A percentile compares a stretch with the other conserved stretches of the same genome.
phyloP scores from a whole-genome alignment of 805 yeast species.

The Kluyveromyces siamensis region DNA sequence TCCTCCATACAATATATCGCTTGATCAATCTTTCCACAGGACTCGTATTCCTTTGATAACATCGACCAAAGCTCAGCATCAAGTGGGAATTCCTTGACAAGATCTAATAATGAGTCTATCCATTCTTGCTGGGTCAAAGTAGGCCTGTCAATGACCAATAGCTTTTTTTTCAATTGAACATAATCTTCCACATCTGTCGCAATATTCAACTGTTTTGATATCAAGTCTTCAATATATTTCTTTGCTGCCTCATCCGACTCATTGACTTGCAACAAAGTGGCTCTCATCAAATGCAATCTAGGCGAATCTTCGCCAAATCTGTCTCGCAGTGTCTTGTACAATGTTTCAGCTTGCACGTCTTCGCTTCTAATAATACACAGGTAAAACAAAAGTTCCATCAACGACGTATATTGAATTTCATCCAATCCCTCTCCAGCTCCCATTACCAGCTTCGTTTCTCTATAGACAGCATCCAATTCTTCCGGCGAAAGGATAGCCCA shows the following conservation, averaged over 20 bases:
- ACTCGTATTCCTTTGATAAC: slow-evolving; percentile 54
- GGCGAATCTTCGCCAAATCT: slow-evolving; percentile 45
- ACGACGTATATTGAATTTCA: slow-evolving; percentile 38
- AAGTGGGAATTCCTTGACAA: slow-evolving; percentile 41
- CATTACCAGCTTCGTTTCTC: slow-evolving; percentile 30
- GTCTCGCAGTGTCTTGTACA: slow-evolving; percentile 58
- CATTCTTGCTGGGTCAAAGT: slow-evolving; percentile 10
- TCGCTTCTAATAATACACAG: slow-evolving; percentile 50
- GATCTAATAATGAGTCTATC: slow-evolving; percentile 11
- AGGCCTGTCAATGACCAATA: slow-evolving; percentile 17
- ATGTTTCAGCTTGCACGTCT: slow-evolving; percentile 62
- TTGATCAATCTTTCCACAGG: slow-evolving; percentile 53
- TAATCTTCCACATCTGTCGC: slow-evolving; percentile 31
- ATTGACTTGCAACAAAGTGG: slow-evolving; percentile 18
- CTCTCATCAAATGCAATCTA: slow-evolving; percentile 25
- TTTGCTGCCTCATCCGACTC: slow-evolving; percentile 20
- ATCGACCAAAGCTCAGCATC: slow-evolving; percentile 78
- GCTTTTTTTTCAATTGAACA: slow-evolving; percentile 20
- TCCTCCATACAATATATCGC: slow-evolving; percentile 65
- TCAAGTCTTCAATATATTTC: slow-evolving; percentile 44
- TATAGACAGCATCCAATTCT: slow-evolving; percentile 29
- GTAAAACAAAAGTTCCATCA: slow-evolving; percentile 67
- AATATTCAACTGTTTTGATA: slow-evolving; percentile 41
- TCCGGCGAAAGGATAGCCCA: slow-evolving; percentile 42
- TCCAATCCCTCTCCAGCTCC: slow-evolving; percentile 17